phyloP scores from a whole-genome alignment of 2,329 filamentous ascomycete genomes.

The Emergomyces pasteurianus region DNA sequence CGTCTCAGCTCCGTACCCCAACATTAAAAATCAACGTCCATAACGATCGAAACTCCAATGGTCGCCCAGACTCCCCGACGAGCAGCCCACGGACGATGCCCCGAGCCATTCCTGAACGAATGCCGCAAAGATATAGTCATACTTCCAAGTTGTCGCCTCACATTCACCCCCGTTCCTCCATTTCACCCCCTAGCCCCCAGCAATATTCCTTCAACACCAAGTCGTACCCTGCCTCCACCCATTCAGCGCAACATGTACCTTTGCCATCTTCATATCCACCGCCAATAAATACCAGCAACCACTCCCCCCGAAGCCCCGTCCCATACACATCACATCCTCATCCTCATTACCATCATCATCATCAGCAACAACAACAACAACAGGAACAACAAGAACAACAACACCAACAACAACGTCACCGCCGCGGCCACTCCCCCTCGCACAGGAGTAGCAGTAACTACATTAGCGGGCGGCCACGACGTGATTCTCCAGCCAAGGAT shows the following conservation, averaged over 20 bases:
- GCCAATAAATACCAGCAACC: not conserved
- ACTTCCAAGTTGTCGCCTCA: not conserved
- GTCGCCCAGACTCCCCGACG: not conserved
- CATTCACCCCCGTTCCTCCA: not conserved
- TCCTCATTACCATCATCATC: slow-evolving; percentile 4
- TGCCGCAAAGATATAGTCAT: not conserved
- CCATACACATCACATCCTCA: not conserved
- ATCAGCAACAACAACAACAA: too few relatives aligned
- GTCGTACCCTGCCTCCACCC: not conserved
- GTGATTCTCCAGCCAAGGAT: slow-evolving; percentile 6
- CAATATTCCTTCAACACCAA: not conserved
- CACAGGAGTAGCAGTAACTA: slow-evolving; percentile 5
- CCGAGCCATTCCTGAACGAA: not conserved
- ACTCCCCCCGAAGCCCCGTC: not conserved
- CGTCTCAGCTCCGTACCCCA: not conserved
- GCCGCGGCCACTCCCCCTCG: not conserved
- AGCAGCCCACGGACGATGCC: not conserved
- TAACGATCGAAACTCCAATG: not conserved
- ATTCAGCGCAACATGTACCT: not conserved
- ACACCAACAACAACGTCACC: too few relatives aligned
- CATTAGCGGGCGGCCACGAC: not conserved
- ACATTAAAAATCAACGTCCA: not conserved
- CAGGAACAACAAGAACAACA: too few relatives aligned
- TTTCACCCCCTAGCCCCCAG: not conserved
- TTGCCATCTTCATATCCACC: not conserved